A percentile compares a stretch with the other conserved stretches of the same genome.
Evolutionary conservation across 768 basidiomycete genomes (phyloP).

Genomic region (Tricholoma hemisulphureum): DNA sequence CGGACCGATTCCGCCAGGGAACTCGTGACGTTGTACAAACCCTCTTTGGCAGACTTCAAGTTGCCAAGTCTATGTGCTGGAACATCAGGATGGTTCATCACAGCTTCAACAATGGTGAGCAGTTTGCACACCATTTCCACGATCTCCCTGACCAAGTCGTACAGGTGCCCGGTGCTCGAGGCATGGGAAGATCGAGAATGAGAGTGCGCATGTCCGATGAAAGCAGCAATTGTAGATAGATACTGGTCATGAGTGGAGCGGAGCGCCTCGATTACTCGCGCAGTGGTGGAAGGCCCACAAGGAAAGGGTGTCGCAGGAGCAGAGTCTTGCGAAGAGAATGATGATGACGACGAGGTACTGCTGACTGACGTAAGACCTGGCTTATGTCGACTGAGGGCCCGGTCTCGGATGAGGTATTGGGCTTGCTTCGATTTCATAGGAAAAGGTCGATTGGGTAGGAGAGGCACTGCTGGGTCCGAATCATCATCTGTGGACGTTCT

Average conservation of each 20-base stretch:
- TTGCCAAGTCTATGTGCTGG: slow-evolving; percentile 59
- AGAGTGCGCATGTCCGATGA: slow-evolving; percentile 95
- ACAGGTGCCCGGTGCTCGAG: slow-evolving; percentile 88
- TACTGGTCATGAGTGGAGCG: slow-evolving; percentile 87
- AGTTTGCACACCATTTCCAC: slow-evolving; percentile 92
- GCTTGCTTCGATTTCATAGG: slow-evolving; percentile 11
- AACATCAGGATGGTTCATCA: slow-evolving; percentile 74
- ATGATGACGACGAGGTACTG: slow-evolving; percentile 70
- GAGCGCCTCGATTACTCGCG: slow-evolving; percentile 72
- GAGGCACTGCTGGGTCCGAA: slow-evolving; percentile 34
- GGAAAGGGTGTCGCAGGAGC: slow-evolving; percentile 60
- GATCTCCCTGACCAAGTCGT: slow-evolving; percentile 92
- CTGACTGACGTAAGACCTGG: slow-evolving; percentile 54
- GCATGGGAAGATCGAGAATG: slow-evolving; percentile 90
- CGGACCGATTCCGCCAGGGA: slow-evolving; percentile 88
- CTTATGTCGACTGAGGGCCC: slow-evolving; percentile 40
- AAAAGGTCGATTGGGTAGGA: slow-evolving; percentile 32
- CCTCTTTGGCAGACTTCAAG: slow-evolving; percentile 72
- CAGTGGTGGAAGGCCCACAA: slow-evolving; percentile 64
- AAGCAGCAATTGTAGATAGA: slow-evolving; percentile 91
- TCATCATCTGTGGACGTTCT: slow-evolving; percentile 32
- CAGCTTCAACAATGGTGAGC: slow-evolving; percentile 87
- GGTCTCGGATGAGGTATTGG: slow-evolving; percentile 27
- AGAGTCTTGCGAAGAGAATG: slow-evolving; percentile 62
- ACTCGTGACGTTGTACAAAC: slow-evolving; percentile 80